These are phyloP conservation scores for Syncephalastrum sp. DNA, from an alignment of 371 early-diverging fungal genomes.

Conservation along the genomic window DNA sequence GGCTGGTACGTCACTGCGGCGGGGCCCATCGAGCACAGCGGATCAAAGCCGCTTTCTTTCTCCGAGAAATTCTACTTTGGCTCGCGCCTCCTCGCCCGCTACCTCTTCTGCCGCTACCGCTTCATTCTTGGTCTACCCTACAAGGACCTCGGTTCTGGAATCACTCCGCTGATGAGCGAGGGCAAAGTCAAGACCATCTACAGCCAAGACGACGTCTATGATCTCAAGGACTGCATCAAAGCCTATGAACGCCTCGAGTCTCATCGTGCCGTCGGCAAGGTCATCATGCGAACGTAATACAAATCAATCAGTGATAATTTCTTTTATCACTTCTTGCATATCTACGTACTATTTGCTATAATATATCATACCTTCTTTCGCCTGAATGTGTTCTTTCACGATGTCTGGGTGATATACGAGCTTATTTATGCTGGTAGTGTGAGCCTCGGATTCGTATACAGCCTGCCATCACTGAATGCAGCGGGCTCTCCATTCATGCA, in stretches of 20 bases:
- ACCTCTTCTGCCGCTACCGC: conserved; percentile 3
- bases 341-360: too few species aligned
- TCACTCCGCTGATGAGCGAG: conserved; percentile 7
- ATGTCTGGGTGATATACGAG: too few species aligned
- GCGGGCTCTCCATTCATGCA: too few species aligned
- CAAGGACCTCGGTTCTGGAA: conserved; percentile 1
- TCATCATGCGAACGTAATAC: conserved; percentile 36
- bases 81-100: background rate
- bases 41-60: conserved; percentile 11
- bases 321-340: too few species aligned
- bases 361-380: too few species aligned
- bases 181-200: conserved; percentile 12
- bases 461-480: too few species aligned
- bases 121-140: conserved; percentile 14
- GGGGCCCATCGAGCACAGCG: conserved; percentile 32
- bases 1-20: conserved; percentile 47
- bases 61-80: conserved; percentile 12
- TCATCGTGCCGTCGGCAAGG: conserved; percentile 52
- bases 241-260: conserved; percentile 42
- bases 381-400: too few species aligned
- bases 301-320: conserved; percentile 19
- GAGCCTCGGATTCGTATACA: too few species aligned
- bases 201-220: conserved; percentile 14
- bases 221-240: conserved; percentile 36
- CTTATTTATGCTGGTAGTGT: too few species aligned